Evolutionary conservation across 306 rosid species (phyloP).

Genomic region (Rubus parviflorus): DNA sequence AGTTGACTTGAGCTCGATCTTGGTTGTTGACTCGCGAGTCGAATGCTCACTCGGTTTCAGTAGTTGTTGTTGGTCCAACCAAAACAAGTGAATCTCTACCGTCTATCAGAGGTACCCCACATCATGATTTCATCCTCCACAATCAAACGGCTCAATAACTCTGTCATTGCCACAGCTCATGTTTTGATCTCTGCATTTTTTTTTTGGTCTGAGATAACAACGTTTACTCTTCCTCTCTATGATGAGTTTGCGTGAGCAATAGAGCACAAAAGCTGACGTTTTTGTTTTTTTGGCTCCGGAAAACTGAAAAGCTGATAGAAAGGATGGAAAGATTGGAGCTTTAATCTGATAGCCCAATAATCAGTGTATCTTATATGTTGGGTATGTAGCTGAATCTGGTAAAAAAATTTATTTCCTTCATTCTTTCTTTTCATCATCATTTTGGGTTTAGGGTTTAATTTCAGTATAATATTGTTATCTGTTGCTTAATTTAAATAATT

Average conservation of each 20-base stretch:
- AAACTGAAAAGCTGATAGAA: constrained; percentile 31
- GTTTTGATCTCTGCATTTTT: constrained; percentile 32
- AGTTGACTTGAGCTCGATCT: no score
- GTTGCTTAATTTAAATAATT: constrained; percentile 13
- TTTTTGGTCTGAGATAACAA: constrained; percentile 12
- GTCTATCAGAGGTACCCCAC: not conserved
- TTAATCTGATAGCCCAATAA: not conserved
- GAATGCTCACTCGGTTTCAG: no score
- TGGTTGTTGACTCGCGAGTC: no score
- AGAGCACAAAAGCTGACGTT: constrained; percentile 32
- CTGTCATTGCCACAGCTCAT: constrained; percentile 30
- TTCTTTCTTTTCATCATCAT: constrained; percentile 9
- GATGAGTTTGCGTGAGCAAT: constrained; percentile 31
- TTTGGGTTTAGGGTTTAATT: constrained; percentile 21
- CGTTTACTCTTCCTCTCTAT: constrained; percentile 26
- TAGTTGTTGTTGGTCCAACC: no score
- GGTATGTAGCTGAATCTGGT: constrained; percentile 35
- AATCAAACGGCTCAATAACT: constrained; percentile 23
- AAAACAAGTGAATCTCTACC: constrained; percentile 1
- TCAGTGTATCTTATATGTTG: constrained; percentile 1
- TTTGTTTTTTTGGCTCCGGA: constrained; percentile 16
- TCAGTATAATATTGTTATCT: constrained; percentile 9
- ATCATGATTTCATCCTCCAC: not conserved
- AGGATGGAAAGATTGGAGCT: constrained; percentile 9
- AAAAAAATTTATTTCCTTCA: not conserved